Evolutionary conservation across 306 rosid species (phyloP).

Genomic region (Casuarina equisetifolia): DNA sequence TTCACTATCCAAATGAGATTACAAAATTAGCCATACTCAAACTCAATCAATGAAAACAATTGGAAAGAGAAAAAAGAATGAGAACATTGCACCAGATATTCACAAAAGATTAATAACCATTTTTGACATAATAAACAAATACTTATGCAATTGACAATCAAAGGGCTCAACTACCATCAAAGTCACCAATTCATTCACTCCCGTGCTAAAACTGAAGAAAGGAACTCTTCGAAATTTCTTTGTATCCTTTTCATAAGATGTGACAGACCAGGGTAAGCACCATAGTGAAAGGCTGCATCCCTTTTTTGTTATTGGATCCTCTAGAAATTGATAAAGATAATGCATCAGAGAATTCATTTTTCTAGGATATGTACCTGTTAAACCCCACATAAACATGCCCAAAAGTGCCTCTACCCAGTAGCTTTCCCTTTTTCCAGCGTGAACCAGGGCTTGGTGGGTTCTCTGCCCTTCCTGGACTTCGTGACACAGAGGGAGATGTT

Average conservation of each 20-base stretch:
- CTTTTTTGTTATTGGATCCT: neutral
- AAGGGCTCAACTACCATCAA: neutral
- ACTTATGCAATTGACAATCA: neutral
- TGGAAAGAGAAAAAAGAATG: neutral
- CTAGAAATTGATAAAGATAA: neutral
- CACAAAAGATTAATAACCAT: neutral
- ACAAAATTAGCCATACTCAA: slow-evolving; percentile 19
- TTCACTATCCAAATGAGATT: slow-evolving; percentile 55
- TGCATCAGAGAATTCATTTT: slow-evolving; percentile 20
- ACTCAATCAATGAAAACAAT: slow-evolving; percentile 7
- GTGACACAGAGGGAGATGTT: slow-evolving; percentile 94
- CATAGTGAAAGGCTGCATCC: neutral
- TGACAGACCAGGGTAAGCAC: neutral
- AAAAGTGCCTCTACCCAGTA: slow-evolving; percentile 93
- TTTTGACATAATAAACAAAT: neutral
- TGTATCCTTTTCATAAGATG: neutral
- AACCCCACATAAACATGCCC: slow-evolving; percentile 97
- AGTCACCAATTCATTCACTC: neutral
- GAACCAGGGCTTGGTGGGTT: slow-evolving; percentile 83
- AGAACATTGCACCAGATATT: neutral
- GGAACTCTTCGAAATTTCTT: neutral
- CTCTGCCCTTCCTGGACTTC: slow-evolving; percentile 98
- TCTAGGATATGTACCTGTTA: slow-evolving; percentile 58
- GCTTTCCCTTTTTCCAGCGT: slow-evolving; percentile 97
- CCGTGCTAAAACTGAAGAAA: neutral